These are phyloP conservation scores for Leucosporidium creatinivorum DNA, from an alignment of 768 basidiomycete genomes.

Conservation along the genomic window DNA sequence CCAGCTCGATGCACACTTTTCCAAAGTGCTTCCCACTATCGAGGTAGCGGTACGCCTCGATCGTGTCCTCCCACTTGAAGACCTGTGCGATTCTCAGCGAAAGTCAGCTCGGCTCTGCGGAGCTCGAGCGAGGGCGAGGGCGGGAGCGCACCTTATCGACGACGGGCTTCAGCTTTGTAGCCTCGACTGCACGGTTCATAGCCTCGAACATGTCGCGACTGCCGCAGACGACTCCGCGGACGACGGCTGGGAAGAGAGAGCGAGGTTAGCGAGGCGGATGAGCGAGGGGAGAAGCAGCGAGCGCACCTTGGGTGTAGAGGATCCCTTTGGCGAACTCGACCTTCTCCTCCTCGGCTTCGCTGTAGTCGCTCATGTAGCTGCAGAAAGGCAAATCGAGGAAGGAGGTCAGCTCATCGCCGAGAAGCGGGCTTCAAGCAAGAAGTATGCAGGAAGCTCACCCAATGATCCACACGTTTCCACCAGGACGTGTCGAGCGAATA, in stretches of 20 bases:
- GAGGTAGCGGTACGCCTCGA: slow-evolving; percentile 52
- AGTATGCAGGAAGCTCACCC: slow-evolving; percentile 2
- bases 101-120: background rate
- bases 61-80: slow-evolving; percentile 53
- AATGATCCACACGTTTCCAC: slow-evolving; percentile 21
- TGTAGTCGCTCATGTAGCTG: slow-evolving; percentile 26
- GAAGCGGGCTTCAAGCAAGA: background rate
- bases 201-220: slow-evolving; percentile 57
- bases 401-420: no score
- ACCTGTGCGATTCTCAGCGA: slow-evolving; percentile 41
- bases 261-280: background rate
- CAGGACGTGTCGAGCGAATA: slow-evolving; percentile 8
- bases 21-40: slow-evolving; percentile 56
- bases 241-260: background rate
- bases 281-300: background rate
- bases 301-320: slow-evolving; percentile 17
- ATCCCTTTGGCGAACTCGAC: slow-evolving; percentile 23
- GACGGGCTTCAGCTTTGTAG: slow-evolving; percentile 17
- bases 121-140: background rate
- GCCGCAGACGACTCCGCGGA: slow-evolving; percentile 55
- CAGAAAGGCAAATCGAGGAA: no score
- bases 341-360: background rate
- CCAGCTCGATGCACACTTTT: slow-evolving; percentile 55
- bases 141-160: slow-evolving; percentile 17
- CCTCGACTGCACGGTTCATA: slow-evolving; percentile 39